Conservation (phyloP, 257 asterid species). For the Lavandula angustifolia region DNA sequence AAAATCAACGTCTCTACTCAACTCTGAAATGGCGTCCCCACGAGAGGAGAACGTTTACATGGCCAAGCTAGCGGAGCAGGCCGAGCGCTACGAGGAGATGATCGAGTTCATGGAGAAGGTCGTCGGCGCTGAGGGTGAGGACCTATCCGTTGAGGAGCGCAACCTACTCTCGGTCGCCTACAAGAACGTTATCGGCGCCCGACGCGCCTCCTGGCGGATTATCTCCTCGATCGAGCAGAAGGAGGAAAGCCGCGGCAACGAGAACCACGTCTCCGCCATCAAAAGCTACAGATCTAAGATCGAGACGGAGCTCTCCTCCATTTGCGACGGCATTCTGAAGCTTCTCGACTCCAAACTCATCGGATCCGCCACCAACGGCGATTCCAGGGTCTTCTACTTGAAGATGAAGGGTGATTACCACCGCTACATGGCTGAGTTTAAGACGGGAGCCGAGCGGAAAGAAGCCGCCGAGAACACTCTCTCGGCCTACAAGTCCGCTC, state of each 20-base stretch:
- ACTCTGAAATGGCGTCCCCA: constrained; percentile 48
- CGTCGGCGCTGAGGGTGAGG: constrained; percentile 60
- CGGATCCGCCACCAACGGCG: constrained; percentile 62
- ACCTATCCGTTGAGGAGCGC: constrained; percentile 78
- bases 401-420: constrained; percentile 92
- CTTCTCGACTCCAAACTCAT: constrained; percentile 76
- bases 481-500: constrained; percentile 84
- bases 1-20: constrained; percentile 28
- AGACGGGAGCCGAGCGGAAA: constrained; percentile 68
- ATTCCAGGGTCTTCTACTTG: constrained; percentile 84
- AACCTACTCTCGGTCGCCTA: constrained; percentile 30
- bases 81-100: constrained; percentile 63
- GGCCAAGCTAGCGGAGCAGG: constrained; percentile 28
- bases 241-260: constrained; percentile 87
- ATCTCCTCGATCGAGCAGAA: constrained; percentile 84
- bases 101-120: constrained; percentile 59
- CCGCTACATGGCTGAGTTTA: constrained; percentile 85
- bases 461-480: constrained; percentile 93
- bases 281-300: constrained; percentile 79
- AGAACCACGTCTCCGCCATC: constrained; percentile 64
- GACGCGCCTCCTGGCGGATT: constrained; percentile 79
- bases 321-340: constrained; percentile 73
- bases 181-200: constrained; percentile 63
- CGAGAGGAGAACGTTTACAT: constrained; percentile 44
- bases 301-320: constrained; percentile 69